Conservation (phyloP, 352 stramenopile species). For the Blastocystis sp. region DNA sequence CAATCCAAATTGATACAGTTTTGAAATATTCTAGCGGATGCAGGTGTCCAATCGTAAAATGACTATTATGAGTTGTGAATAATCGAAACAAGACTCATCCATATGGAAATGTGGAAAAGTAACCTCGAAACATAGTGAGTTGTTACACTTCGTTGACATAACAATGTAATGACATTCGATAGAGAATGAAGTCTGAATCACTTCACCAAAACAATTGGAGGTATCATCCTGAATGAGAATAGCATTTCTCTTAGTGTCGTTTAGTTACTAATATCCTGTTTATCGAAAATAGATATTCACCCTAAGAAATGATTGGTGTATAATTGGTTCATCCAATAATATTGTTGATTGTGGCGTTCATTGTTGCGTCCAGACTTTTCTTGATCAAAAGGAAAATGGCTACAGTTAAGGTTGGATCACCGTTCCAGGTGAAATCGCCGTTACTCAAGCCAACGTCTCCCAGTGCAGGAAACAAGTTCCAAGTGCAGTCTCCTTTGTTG, state of each 20-base stretch:
- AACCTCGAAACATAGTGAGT: background rate
- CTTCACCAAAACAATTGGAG: too few species aligned
- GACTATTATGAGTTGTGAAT: too few species aligned
- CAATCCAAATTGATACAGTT: background rate
- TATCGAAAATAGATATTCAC: slow-evolving; percentile 64
- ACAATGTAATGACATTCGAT: background rate
- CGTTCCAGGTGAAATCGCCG: slow-evolving; percentile 53
- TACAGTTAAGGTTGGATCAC: slow-evolving; percentile 29
- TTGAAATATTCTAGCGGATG: background rate
- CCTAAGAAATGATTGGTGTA: too few species aligned
- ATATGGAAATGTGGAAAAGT: too few species aligned
- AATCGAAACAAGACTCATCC: too few species aligned
- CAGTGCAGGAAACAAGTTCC: background rate
- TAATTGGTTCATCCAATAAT: slow-evolving; percentile 31
- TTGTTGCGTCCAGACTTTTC: slow-evolving; percentile 38
- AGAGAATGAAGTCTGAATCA: too few species aligned
- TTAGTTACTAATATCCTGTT: slow-evolving; percentile 67
- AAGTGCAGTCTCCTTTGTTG: slow-evolving; percentile 32
- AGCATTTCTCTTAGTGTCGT: slow-evolving; percentile 62
- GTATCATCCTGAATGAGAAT: too few species aligned
- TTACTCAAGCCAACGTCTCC: slow-evolving; percentile 21
- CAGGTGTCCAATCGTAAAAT: too few species aligned
- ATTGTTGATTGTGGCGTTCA: too few species aligned
- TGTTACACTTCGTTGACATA: background rate
- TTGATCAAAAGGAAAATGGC: slow-evolving; percentile 48